Evolutionary conservation across 371 early-diverging fungal genomes (phyloP), one percentile per base, ranked within the genome.

Genomic region (Parasitella parasitica): DNA sequence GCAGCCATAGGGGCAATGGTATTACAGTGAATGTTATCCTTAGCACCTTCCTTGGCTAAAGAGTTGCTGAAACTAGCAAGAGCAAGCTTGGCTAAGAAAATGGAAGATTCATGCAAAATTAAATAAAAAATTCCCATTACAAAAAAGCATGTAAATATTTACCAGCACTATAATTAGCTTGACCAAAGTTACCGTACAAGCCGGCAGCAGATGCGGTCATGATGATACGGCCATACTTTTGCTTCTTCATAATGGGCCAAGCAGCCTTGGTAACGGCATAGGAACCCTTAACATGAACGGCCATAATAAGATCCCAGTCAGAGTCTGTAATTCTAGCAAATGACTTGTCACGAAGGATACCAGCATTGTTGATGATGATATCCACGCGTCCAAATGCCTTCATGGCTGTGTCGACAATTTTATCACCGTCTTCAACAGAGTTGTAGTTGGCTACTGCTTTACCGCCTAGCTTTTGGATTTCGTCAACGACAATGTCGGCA

Each of bases 131-230:
- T 49, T 57, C 28, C 59, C 59, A 49, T 11, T 34, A 28, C 6
- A 18, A 41, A n/a, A n/a, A n/a, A n/a, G n/a, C 20, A 18, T 41
- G 18, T 18, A 41, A 35, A 13, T 20, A 34, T 63, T 66, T 76
- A 79, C 80, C 80, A 61, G 94, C 86, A 57, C 86, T 85, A 79
- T 97, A 98, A 89, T 97, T 97, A 54, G 96, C 92, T 81, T 97
- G 97, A 50, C 99, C 99, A 88, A 97, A 99, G 90, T 98, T 99
- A 71, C 98, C 98, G 77, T 98, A 97, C 35, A 99, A 79, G 69
- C 98, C 99, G 61, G 97, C 98, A 57, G 97, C 94, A 43, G 97
- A 97, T 22, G 94, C 88, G n/a, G 82, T 81, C 79, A 86, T 89
- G 69, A 89, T 86, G 61, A 89, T 80, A 72, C 89, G 82, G 26